Percentiles rank a stretch among this genome's conserved stretches.
Evolutionary conservation across 352 stramenopile genomes (phyloP).

Genomic region (Peronospora farinosa): DNA sequence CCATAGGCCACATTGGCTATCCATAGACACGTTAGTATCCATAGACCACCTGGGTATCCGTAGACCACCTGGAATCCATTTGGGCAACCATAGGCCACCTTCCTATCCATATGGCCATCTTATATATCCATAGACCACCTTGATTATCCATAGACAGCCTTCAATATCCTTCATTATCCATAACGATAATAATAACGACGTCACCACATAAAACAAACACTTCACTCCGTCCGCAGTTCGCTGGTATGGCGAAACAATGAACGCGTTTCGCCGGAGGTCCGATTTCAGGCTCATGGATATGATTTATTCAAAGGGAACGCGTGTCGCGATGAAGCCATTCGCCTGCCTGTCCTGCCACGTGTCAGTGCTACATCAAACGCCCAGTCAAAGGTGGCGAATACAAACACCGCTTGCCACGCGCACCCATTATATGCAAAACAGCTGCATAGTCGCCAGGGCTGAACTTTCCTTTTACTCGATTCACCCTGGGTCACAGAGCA

Average conservation of each 20-base stretch:
- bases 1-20: too few relatives aligned
- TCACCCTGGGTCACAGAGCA: slow-evolving; percentile 9
- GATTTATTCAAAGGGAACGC: slow-evolving; percentile 28
- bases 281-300: slow-evolving; percentile 26
- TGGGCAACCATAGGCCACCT: too few relatives aligned
- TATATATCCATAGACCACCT: too few relatives aligned
- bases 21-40: too few relatives aligned
- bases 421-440: slow-evolving; percentile 35
- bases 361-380: slow-evolving; percentile 8
- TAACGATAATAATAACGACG: too few relatives aligned
- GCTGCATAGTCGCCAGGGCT: slow-evolving; percentile 18
- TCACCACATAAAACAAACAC: not conserved
- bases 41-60: too few relatives aligned
- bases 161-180: too few relatives aligned
- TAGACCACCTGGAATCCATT: too few relatives aligned
- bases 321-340: slow-evolving; percentile 16
- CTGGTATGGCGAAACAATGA: slow-evolving; percentile 1
- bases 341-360: slow-evolving; percentile 5
- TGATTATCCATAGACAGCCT: too few relatives aligned
- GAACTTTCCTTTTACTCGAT: slow-evolving; percentile 1
- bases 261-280: slow-evolving; percentile 3
- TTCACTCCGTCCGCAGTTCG: not conserved
- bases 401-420: slow-evolving; percentile 15
- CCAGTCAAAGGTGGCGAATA: slow-evolving; percentile 14
- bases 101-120: too few relatives aligned